Evolutionary conservation across 2,329 filamentous ascomycete species (phyloP), one percentile per base, ranked within the genome.

Genomic region (Alternaria angustiovoidea): DNA sequence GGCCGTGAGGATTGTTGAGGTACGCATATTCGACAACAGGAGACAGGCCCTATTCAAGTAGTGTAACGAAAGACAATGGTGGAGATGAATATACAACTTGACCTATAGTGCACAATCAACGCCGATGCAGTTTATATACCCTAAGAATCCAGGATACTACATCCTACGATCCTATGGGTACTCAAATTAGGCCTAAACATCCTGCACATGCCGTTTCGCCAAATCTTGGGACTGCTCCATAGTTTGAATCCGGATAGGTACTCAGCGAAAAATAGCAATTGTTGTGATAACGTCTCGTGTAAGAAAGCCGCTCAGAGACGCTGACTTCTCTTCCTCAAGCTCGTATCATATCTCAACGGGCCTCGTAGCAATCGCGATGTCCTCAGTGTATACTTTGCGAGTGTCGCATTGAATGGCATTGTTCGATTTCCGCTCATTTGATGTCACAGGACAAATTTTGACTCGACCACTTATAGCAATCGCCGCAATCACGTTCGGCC

Each of bases 11-110:
- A 43, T 30, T 2, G 26, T 32, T 1, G 32, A 54, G 24, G 41
- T 46, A 5, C 55, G 49, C 55, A 57, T 57, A 6, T 20, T 46
- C 20, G 9, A 14, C 30, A 26, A 22, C n/a, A 11, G 24, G 16
- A 11, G 42, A 20, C 11, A 32, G 16, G 9, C 9, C 24, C 32
- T 34, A 38, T 24, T 16, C 22, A 9, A 26, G 7, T n/a, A 47
- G 5, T 24, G 46, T 4, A 28, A 28, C 18, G 14, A 30, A 14
- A 24, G 24, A 39, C 24, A 1, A 48, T 34, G 30, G 12, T 36
- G 44, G n/a, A 32, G 7, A 48, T 36, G 30, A 48, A 14, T 48
- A 6, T 26, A 48, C 14, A 11, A 12, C 30, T n/a, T 34, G 30
- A 4, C 18, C 46, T 36, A 36, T 18, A 36, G 18, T 34, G 16